Conservation (phyloP, 805 yeast species). For the Cephaloascus albidus region DNA sequence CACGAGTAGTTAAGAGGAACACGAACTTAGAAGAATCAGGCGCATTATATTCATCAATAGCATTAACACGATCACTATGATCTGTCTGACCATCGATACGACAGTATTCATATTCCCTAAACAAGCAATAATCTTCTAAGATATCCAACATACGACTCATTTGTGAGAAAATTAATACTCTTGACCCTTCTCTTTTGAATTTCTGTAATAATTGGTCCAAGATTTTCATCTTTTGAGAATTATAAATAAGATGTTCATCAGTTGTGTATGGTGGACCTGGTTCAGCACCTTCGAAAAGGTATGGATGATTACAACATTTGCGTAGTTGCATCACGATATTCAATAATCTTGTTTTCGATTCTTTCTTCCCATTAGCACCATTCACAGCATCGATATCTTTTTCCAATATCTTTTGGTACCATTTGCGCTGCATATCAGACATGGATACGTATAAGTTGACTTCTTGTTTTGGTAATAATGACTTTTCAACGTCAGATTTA, state of each 20-base stretch:
- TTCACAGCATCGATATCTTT: constrained; percentile 80
- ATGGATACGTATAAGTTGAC: constrained; percentile 64
- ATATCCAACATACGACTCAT: constrained; percentile 80
- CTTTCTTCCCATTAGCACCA: constrained; percentile 70
- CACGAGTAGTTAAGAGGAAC: constrained; percentile 75
- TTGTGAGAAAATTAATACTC: constrained; percentile 74
- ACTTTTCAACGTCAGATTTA: constrained; percentile 74
- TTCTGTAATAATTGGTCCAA: constrained; percentile 59
- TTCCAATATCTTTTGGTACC: constrained; percentile 71
- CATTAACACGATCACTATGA: constrained; percentile 64
- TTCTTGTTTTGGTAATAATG: constrained; percentile 68
- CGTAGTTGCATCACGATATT: constrained; percentile 81
- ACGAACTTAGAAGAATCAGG: constrained; percentile 65
- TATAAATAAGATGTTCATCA: constrained; percentile 71
- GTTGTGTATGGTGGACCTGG: constrained; percentile 87
- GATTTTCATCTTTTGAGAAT: constrained; percentile 64
- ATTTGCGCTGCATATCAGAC: constrained; percentile 70
- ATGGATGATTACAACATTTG: constrained; percentile 82
- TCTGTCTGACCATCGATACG: constrained; percentile 81
- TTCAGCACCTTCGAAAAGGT: constrained; percentile 79
- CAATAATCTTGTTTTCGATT: constrained; percentile 64
- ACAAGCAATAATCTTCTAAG: constrained; percentile 67
- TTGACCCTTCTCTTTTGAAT: constrained; percentile 58
- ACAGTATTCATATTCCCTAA: constrained; percentile 62
- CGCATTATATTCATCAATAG: constrained; percentile 74